phyloP scores from a whole-genome alignment of 768 basidiomycete species.

The Sistotremastrum niveocremeum region DNA sequence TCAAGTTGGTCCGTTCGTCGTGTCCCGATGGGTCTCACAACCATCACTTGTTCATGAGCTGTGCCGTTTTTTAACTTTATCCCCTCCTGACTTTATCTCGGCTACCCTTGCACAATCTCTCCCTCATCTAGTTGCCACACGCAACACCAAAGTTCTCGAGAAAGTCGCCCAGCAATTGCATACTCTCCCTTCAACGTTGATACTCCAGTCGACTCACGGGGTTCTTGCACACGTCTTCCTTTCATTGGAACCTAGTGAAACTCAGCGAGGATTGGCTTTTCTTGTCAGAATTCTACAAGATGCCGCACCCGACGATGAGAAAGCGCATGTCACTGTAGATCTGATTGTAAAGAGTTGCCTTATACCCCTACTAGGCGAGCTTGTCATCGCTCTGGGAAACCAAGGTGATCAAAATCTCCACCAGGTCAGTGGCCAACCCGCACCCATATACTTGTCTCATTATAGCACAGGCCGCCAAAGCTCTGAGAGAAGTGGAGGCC shows the following conservation, averaged over 20 bases:
- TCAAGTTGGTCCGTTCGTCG: slow-evolving; percentile 50
- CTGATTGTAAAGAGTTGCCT: slow-evolving; percentile 52
- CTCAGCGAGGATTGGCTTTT: slow-evolving; percentile 47
- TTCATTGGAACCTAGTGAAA: slow-evolving; percentile 37
- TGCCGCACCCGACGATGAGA: slow-evolving; percentile 21
- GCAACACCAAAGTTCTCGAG: slow-evolving; percentile 45
- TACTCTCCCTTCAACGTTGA: slow-evolving; percentile 31
- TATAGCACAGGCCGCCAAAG: slow-evolving; percentile 9
- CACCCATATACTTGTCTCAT: neutral
- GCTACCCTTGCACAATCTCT: slow-evolving; percentile 51
- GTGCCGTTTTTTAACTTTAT: slow-evolving; percentile 52
- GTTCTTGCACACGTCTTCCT: slow-evolving; percentile 60
- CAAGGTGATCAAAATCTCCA: slow-evolving; percentile 32
- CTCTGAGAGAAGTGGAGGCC: slow-evolving; percentile 32
- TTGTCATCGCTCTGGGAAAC: slow-evolving; percentile 71
- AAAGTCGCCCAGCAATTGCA: slow-evolving; percentile 43
- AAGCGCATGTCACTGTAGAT: slow-evolving; percentile 25
- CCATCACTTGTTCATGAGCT: slow-evolving; percentile 47
- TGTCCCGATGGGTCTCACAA: slow-evolving; percentile 41
- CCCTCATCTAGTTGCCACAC: slow-evolving; percentile 52
- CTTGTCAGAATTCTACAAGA: slow-evolving; percentile 44
- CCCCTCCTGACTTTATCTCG: slow-evolving; percentile 45
- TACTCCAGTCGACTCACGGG: slow-evolving; percentile 41
- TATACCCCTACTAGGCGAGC: slow-evolving; percentile 54
- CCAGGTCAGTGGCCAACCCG: slow-evolving; percentile 23